Percentiles rank a stretch among this genome's conserved stretches.
phyloP scores from a whole-genome alignment of 495 filamentous ascomycete species.

The Xeromyces bisporus region DNA sequence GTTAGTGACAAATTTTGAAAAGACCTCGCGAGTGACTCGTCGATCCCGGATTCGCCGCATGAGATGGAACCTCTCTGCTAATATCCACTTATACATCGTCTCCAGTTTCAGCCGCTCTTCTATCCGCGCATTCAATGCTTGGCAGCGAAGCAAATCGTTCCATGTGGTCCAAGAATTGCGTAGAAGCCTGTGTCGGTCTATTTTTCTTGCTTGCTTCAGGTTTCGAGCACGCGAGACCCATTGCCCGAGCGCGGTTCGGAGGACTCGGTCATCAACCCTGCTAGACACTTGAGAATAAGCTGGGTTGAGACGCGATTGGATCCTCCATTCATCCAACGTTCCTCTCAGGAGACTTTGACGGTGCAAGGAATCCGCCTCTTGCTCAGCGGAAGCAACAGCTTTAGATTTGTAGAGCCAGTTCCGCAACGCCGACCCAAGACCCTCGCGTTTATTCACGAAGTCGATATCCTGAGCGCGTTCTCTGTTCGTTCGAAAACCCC shows the following conservation, averaged over 20 bases:
- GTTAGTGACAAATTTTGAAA: slow-evolving; percentile 26
- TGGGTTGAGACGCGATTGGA: slow-evolving; percentile 30
- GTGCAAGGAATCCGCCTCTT: slow-evolving; percentile 17
- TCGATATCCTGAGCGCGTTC: slow-evolving; percentile 27
- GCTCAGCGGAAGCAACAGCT: slow-evolving; percentile 12
- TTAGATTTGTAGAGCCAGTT: slow-evolving; percentile 17
- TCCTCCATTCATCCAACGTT: slow-evolving; percentile 22
- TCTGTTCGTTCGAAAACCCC: slow-evolving; percentile 25
- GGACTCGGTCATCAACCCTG: slow-evolving; percentile 31
- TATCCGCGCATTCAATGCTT: slow-evolving; percentile 34
- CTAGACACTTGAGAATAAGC: slow-evolving; percentile 26
- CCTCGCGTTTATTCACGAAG: slow-evolving; percentile 11
- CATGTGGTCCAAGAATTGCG: slow-evolving; percentile 45
- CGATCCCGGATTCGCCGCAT: slow-evolving; percentile 36
- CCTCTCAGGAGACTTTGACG: slow-evolving; percentile 15
- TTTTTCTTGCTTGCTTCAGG: slow-evolving; percentile 34
- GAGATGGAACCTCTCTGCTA: slow-evolving; percentile 36
- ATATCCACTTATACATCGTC: slow-evolving; percentile 46
- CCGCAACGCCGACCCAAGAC: slow-evolving; percentile 14
- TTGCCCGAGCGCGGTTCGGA: slow-evolving; percentile 28
- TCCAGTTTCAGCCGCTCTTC: slow-evolving; percentile 42
- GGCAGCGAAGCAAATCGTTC: slow-evolving; percentile 47
- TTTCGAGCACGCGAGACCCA: slow-evolving; percentile 36
- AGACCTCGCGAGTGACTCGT: slow-evolving; percentile 27
- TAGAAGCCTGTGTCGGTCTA: slow-evolving; percentile 36